Conservation (phyloP, 441 rosid species). For the Geranium incanum region DNA sequence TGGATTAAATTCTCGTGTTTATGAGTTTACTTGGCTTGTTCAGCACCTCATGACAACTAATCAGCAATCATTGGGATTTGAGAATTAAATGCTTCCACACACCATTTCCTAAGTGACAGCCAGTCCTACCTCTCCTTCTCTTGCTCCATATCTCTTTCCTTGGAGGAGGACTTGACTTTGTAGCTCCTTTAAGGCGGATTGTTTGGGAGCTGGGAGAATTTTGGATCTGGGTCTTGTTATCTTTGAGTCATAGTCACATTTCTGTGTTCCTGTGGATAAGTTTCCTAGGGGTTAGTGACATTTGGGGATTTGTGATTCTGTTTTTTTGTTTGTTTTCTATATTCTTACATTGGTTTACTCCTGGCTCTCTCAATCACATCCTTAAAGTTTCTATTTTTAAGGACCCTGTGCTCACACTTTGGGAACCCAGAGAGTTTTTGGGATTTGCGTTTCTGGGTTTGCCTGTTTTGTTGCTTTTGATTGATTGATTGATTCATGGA, state of each 20-base stretch:
- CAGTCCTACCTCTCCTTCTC: background rate
- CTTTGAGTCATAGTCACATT: background rate
- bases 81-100: background rate
- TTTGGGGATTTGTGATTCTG: background rate
- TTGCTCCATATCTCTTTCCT: background rate
- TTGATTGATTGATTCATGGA: conserved; percentile 33
- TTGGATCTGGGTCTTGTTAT: background rate
- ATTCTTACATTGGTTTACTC: background rate
- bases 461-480: background rate
- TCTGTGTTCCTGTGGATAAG: background rate
- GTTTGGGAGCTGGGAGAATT: background rate
- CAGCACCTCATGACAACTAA: background rate
- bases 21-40: background rate
- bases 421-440: background rate
- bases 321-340: background rate
- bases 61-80: background rate
- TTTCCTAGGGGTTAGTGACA: background rate
- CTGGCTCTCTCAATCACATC: background rate
- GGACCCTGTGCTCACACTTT: background rate
- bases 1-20: background rate
- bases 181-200: background rate
- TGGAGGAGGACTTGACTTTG: background rate
- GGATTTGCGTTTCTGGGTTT: background rate
- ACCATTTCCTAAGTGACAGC: background rate
- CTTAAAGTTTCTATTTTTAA: background rate